Base-by-base conservation (phyloP, 2,329 filamentous ascomycete species). In the Penicillium verrucosum region DNA sequence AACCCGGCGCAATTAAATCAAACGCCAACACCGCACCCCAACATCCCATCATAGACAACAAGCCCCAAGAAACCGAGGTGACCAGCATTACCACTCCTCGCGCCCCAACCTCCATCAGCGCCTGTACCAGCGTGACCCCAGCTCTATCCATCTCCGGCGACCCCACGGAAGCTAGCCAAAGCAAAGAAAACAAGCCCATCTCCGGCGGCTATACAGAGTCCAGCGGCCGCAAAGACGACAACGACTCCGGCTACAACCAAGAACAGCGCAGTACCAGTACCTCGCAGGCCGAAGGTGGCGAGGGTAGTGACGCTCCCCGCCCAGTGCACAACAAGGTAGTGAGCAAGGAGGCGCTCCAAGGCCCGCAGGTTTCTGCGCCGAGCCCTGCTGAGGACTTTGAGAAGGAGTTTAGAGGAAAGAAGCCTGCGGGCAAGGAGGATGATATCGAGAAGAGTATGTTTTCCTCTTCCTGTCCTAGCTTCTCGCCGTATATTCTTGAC, bases 311-410 rank as follows among this genome's bases (percentile, higher is more conserved):
- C 7, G 2, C 16, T n/a, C 40, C 5, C 32, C 46, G 12, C 21
- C 10, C 14, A 18, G 34, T 9, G 4, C 47, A 16, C 11, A 12
- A 48, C 4, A 40, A 51, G 1, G 49, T 60, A 0, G 68, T 62
- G 27, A 72, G 69, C 53, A 54, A 66, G 49, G 71, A 73, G 34
- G 68, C 70, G 1, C 61, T 72, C 18, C 54, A 63, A 48, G 71
- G 71, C 0, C 71, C 70, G 4, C 62, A 69, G 34, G 60, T 60
- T 32, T 61, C 65, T 5, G 50, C 63, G 6, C 65, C 68, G 1
- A 57, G 62, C 18, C 49, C 63, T 14, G 65, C 68, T 11, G 65
- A 68, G 38, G 63, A 68, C 9, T 71, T 70, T 16, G 66, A 73
- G 48, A 69, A 71, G 45, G 61, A 69, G 6, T 50, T 61, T 16